These are phyloP conservation scores for Senecio squalidus DNA, from an alignment of 140 eudicot species.

Conservation along the genomic window DNA sequence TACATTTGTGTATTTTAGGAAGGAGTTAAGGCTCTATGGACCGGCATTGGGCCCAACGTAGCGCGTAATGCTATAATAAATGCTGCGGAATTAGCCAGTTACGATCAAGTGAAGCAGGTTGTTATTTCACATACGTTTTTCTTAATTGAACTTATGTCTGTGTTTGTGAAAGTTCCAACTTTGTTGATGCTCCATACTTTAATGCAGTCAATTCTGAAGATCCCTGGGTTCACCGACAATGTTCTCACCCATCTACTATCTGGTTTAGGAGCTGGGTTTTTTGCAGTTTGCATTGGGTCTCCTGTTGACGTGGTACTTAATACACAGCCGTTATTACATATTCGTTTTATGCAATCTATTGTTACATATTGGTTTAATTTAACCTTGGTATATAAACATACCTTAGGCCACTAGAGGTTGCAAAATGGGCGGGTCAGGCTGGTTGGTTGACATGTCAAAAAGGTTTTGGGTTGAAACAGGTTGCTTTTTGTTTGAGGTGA, in stretches of 20 bases:
- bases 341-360: background rate
- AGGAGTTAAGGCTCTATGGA: conserved; percentile 83
- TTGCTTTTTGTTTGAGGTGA: background rate
- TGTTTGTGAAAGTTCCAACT: conserved; percentile 1
- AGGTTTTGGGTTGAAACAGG: background rate
- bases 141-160: background rate
- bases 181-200: background rate
- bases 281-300: conserved; percentile 97
- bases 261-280: conserved; percentile 96
- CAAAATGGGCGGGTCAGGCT: too few relatives aligned
- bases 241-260: conserved; percentile 77
- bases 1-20: conserved; percentile 40
- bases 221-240: conserved; percentile 93
- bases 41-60: conserved; percentile 93
- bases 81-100: conserved; percentile 98
- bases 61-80: conserved; percentile 91
- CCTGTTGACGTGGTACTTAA: conserved; percentile 90
- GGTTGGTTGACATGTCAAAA: too few relatives aligned
- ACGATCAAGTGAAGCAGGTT: conserved; percentile 98
- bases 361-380: background rate
- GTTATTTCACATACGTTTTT: background rate
- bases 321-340: conserved; percentile 6
- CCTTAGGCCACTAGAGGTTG: too few relatives aligned
- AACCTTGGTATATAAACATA: background rate
- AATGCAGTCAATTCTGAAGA: conserved; percentile 79